Percentiles rank a stretch among this genome's conserved stretches.
These are phyloP conservation scores for Diplocarpon rosae DNA, from an alignment of 2,329 filamentous ascomycete genomes.

Conservation along the genomic window DNA sequence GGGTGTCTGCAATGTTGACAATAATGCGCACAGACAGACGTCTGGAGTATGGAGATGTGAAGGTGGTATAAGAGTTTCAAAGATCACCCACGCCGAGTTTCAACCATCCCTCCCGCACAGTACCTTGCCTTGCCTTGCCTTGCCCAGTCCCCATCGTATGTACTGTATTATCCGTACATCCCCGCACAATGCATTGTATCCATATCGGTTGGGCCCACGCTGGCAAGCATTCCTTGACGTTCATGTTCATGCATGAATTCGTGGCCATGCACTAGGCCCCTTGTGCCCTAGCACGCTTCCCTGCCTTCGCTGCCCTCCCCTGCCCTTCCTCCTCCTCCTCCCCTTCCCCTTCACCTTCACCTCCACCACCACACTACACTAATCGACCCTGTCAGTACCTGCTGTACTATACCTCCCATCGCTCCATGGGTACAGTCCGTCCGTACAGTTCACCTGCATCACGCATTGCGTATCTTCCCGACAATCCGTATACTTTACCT, in stretches of 20 bases:
- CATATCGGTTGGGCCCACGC: constrained; percentile 12
- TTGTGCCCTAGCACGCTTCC: constrained; percentile 3
- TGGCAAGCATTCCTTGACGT: constrained; percentile 20
- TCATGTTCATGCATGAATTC: constrained; percentile 30
- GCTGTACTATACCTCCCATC: not conserved
- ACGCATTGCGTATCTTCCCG: constrained; percentile 28
- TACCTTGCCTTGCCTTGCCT: constrained; percentile 7
- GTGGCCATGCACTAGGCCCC: constrained; percentile 23
- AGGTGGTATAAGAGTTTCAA: constrained; percentile 27
- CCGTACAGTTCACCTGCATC: constrained; percentile 23
- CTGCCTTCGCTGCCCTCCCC: too few species aligned
- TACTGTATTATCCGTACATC: not conserved
- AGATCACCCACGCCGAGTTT: constrained; percentile 22
- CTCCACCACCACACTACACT: constrained; percentile 15
- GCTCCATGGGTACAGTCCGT: not conserved
- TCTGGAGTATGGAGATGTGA: constrained; percentile 4
- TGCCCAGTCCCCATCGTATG: not conserved
- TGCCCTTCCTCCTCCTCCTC: constrained; percentile 10
- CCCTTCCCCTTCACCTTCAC: constrained; percentile 20
- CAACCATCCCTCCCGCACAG: constrained; percentile 17
- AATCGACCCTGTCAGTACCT: too few species aligned
- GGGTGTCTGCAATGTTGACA: constrained; percentile 11
- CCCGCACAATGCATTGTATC: constrained; percentile 3
- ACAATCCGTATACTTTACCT: constrained; percentile 22
- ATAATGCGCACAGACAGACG: constrained; percentile 25